Base-by-base conservation (phyloP, 345 rosid species). In the Lepidium didymum region DNA sequence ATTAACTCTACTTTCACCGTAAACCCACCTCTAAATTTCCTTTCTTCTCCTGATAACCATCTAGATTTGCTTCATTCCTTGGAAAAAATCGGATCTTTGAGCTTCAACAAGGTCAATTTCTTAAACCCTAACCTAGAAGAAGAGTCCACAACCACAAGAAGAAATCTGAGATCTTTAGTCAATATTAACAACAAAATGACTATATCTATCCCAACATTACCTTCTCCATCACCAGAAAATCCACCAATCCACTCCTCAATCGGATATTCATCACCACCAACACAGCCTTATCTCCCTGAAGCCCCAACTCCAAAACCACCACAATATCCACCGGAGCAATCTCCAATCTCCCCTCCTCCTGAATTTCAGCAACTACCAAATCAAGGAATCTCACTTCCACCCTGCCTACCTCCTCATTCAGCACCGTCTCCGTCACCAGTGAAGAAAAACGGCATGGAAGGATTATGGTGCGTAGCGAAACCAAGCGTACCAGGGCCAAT, bases 401-500 rank as follows among this genome's bases (percentile, higher is more conserved):
- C 81, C 36, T 78, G 81, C 10, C 6, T 18, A 49, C 63, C 74
- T 4, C 21, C 34, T 12, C 53, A 29, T 23, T 6, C 45, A 2
- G 42, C 56, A 25, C 77, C 87, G 0, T 40, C 77, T 0, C 73
- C 80, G 2, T 7, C 51, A 0, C 42, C 67, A 6, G 36, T 1
- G 10, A 47, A 55, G 56, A 49, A 8, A 19, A 81, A 58, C 62
- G 44, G 51, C 42, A 67, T 73, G 53, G 85, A 87, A 69, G 76
- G 79, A 62, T 68, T 83, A 10, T 87, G 94, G 94, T 87, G 94
- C 37, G 89, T 87, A 38, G 86, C 89, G 45, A 87, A 87, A 79
- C 94, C 94, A 27, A 81, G 70, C 56, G 94, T 87, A 15, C 84
- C 90, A 3, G 80, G 80, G 16, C 88, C 81, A 38, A 84, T 79